phyloP scores from a whole-genome alignment of 345 rosid species.

The Gossypium raimondii region DNA sequence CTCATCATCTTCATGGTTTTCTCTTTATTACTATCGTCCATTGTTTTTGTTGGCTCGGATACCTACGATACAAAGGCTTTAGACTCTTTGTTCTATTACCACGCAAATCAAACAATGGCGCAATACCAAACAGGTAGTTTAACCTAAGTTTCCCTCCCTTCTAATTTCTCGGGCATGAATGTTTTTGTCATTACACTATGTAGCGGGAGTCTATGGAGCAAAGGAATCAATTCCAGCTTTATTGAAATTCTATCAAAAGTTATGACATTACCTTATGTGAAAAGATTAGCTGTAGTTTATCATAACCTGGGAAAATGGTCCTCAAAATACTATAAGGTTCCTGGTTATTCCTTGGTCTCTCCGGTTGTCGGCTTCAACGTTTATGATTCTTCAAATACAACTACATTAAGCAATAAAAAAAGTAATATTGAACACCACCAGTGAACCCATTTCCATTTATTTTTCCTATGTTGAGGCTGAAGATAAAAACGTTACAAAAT shows the following conservation, averaged over 20 bases:
- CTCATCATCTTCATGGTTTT: conserved; percentile 22
- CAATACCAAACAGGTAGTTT: conserved; percentile 42
- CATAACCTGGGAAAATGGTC: conserved; percentile 49
- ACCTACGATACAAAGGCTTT: conserved; percentile 35
- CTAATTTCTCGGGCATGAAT: conserved; percentile 47
- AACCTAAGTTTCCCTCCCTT: conserved; percentile 48
- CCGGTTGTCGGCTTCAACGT: conserved; percentile 63
- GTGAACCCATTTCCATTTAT: conserved; percentile 34
- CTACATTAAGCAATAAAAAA: conserved; percentile 16
- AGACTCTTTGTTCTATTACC: conserved; percentile 36
- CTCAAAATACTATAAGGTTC: conserved; percentile 44
- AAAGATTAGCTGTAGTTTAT: conserved; percentile 48
- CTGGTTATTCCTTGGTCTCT: conserved; percentile 47
- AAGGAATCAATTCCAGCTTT: conserved; percentile 42
- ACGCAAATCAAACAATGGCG: conserved; percentile 26
- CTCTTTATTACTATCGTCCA: conserved; percentile 21
- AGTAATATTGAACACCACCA: conserved; percentile 25
- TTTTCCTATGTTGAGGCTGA: conserved; percentile 18
- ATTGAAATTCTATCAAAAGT: conserved; percentile 49
- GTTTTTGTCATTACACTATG: conserved; percentile 56
- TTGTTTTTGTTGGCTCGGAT: conserved; percentile 21
- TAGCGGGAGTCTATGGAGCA: conserved; percentile 35
- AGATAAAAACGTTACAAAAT: conserved; percentile 1
- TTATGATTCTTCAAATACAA: conserved; percentile 49
- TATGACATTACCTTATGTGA: conserved; percentile 41